Percentiles rank a stretch among this genome's conserved stretches.
These are phyloP conservation scores for Penicillium taxi DNA, from an alignment of 495 filamentous ascomycete species.

Conservation along the genomic window DNA sequence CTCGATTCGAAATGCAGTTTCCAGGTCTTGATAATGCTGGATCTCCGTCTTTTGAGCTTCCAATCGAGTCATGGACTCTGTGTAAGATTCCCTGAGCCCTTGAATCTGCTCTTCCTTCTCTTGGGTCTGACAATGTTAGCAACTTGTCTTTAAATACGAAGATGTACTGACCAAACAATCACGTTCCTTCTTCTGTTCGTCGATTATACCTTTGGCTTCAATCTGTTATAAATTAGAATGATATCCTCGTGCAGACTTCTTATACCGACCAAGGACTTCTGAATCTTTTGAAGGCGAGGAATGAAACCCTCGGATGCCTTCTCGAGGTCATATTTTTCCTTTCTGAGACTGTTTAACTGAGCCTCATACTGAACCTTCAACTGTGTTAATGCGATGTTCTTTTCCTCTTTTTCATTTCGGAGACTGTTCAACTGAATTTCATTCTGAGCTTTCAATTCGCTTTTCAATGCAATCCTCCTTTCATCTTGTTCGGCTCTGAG, in stretches of 20 bases:
- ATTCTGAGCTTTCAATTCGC: no score
- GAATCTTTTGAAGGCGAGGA: slow-evolving; percentile 12
- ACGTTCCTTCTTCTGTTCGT: slow-evolving; percentile 1
- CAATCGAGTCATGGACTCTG: slow-evolving; percentile 10
- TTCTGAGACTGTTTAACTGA: slow-evolving; percentile 3
- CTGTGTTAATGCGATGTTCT: neutral
- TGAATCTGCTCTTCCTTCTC: slow-evolving; percentile 5
- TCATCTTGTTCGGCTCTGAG: no score
- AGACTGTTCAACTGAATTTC: no score
- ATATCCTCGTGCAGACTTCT: neutral
- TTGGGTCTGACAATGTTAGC: neutral
- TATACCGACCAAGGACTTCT: slow-evolving; percentile 22
- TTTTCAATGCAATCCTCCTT: no score
- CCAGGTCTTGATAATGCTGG: slow-evolving; percentile 14
- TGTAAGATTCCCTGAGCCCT: slow-evolving; percentile 10
- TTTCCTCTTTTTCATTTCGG: slow-evolving; percentile 19
- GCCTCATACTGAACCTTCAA: neutral
- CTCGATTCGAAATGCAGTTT: slow-evolving; percentile 11
- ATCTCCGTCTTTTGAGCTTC: slow-evolving; percentile 17
- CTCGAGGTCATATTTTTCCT: slow-evolving; percentile 19
- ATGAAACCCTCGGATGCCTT: slow-evolving; percentile 6
- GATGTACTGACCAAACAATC: neutral
- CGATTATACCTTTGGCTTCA: slow-evolving; percentile 8
- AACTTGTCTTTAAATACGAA: neutral
- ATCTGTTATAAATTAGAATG: slow-evolving; percentile 17